Evolutionary conservation across 2,329 filamentous ascomycete genomes (phyloP).

Genomic region (Trichoderma guizhouense): DNA sequence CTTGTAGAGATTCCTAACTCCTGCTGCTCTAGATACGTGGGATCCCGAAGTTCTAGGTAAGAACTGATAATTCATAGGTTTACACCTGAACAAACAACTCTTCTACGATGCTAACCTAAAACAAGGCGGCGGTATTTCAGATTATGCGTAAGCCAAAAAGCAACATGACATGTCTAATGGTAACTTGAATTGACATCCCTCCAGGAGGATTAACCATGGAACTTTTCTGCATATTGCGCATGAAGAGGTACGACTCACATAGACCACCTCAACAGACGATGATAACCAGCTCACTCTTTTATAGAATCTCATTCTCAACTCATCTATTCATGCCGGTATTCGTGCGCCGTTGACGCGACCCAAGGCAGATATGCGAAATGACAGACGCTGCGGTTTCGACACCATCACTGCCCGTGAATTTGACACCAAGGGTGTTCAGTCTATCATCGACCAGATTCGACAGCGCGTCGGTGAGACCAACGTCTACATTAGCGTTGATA

Average conservation of each 20-base stretch:
- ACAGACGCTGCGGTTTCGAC: slow-evolving; percentile 25
- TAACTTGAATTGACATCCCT: background rate
- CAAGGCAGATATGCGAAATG: slow-evolving; percentile 23
- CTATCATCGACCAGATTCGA: slow-evolving; percentile 65
- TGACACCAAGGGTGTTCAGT: slow-evolving; percentile 68
- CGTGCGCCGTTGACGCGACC: slow-evolving; percentile 65
- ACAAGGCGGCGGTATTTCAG: slow-evolving; percentile 23
- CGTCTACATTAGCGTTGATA: slow-evolving; percentile 72
- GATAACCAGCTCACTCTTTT: background rate
- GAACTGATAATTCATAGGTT: background rate
- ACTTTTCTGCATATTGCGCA: slow-evolving; percentile 28
- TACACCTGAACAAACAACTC: background rate
- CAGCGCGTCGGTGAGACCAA: slow-evolving; percentile 66
- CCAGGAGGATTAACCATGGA: slow-evolving; percentile 26
- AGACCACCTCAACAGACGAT: no score
- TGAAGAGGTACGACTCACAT: slow-evolving; percentile 20
- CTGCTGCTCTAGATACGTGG: slow-evolving; percentile 24
- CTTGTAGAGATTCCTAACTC: background rate
- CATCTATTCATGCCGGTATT: slow-evolving; percentile 73
- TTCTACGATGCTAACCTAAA: background rate
- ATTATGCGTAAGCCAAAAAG: slow-evolving; percentile 20
- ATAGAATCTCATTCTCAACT: slow-evolving; percentile 59
- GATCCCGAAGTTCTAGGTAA: slow-evolving; percentile 23
- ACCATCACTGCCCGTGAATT: slow-evolving; percentile 51
- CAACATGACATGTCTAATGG: background rate